Base-by-base conservation (phyloP, 139 green algal genomes). In the Picochlorum sp. region DNA sequence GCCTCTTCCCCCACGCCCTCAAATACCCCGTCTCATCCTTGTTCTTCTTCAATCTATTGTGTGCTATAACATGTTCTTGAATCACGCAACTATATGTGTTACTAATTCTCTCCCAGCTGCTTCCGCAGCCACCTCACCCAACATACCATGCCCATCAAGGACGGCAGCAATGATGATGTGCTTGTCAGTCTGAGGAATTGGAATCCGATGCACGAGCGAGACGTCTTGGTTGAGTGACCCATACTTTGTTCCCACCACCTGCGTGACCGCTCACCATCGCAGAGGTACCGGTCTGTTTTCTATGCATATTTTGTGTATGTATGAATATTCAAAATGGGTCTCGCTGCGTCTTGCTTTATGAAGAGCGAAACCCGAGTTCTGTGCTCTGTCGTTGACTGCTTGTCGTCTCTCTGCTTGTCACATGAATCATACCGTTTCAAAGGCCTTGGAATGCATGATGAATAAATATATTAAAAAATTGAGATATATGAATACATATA, bases 201-300 rank as follows among this genome's bases (percentile, higher is more conserved):
- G 47, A 54, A 54, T 54, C 18, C 47, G 13, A 7, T 54, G 16
- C 18, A 54, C 18, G 11, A 54, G n/a, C 8, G n/a, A 6, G 26
- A 58, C 78, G 52, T 85, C 79, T 32, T 85, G 79, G 32, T 85
- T 83, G 4, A 85, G 59, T 4, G 49, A 52, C 26, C 79, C 79
- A 23, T 85, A 85, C 18, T 54, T 54, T 54, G 47, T 54, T 54
- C 47, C 47, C 11, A 54, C 47, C 16, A 20, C 47, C 24, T 10
- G 47, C 47, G 9, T 41, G 34, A 2, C 34, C 34, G 9, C 34
- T 41, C 34, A 41, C 28, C 28, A 30, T 30, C 4, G 4, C 4
- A 30, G 28, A 30, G 4, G n/a, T n/a, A n/a, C n/a, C n/a, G n/a
- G 28, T 30, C 28, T 30, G 28, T 1, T 4, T 30, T 30, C n/a